A percentile compares a stretch with the other conserved stretches of the same genome.
Conservation (phyloP, 2,329 filamentous ascomycete species). For the Didymella exigua region DNA sequence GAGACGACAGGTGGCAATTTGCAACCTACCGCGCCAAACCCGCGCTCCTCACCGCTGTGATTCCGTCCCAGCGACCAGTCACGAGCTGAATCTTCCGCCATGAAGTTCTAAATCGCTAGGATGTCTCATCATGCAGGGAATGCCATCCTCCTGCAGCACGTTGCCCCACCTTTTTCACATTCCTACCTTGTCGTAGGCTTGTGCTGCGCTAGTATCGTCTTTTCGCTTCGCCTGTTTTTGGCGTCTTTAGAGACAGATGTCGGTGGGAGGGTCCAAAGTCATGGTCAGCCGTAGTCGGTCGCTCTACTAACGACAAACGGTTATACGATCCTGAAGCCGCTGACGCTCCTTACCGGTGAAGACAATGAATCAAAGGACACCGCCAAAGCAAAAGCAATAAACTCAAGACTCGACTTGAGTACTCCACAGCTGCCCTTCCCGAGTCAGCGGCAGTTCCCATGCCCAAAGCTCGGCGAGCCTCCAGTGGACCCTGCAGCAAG, state of each 20-base stretch:
- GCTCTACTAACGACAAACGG: slow-evolving; percentile 16
- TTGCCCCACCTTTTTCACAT: slow-evolving; percentile 11
- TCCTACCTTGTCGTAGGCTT: slow-evolving; percentile 10
- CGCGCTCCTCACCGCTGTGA: slow-evolving; percentile 15
- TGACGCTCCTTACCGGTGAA: neutral
- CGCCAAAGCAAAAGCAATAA: neutral
- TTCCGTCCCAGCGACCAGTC: slow-evolving; percentile 9
- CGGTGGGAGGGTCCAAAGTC: slow-evolving; percentile 4
- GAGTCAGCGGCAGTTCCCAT: slow-evolving; percentile 10
- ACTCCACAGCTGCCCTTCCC: slow-evolving; percentile 2
- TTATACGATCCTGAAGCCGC: slow-evolving; percentile 1
- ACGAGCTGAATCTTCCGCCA: slow-evolving; percentile 2
- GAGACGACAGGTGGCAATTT: slow-evolving; percentile 13
- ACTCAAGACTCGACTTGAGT: neutral
- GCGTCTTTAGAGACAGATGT: slow-evolving; percentile 6
- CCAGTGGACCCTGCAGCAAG: slow-evolving; percentile 17
- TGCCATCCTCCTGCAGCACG: slow-evolving; percentile 13
- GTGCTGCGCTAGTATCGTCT: slow-evolving; percentile 8
- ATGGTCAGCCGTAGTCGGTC: neutral
- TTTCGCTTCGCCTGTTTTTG: slow-evolving; percentile 4
- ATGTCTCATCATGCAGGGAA: slow-evolving; percentile 17
- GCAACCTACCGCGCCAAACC: neutral
- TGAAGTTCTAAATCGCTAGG: slow-evolving; percentile 10
- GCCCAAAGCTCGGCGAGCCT: slow-evolving; percentile 5
- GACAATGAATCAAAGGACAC: neutral